phyloP scores from a whole-genome alignment of 805 yeast species.

The Teunomyces gatunensis region DNA sequence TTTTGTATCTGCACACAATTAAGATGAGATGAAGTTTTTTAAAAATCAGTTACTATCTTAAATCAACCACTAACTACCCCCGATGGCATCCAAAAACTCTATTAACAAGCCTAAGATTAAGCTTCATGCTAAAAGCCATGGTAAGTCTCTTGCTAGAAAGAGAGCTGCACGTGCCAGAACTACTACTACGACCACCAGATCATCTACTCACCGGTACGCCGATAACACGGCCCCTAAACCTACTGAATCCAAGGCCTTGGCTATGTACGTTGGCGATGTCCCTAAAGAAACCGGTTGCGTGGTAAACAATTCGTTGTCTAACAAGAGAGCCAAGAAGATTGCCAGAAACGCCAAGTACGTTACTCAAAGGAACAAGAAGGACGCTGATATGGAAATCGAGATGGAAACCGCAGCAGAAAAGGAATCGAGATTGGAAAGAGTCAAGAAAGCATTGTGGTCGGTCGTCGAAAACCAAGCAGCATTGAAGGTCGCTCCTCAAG shows the following conservation, averaged over 20 bases:
- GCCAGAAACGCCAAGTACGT: constrained; percentile 76
- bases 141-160: constrained; percentile 49
- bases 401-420: constrained; percentile 44
- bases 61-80: constrained; percentile 5
- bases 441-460: constrained; percentile 69
- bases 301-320: constrained; percentile 66
- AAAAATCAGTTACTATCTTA: constrained; percentile 8
- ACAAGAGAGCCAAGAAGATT: constrained; percentile 74
- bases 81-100: constrained; percentile 80
- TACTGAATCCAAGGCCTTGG: constrained; percentile 39
- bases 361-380: constrained; percentile 47
- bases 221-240: constrained; percentile 34
- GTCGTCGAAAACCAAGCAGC: constrained; percentile 60
- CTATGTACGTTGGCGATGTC: constrained; percentile 40
- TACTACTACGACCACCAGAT: constrained; percentile 42
- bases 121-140: constrained; percentile 49
- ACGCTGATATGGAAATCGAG: constrained; percentile 37
- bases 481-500: constrained; percentile 43
- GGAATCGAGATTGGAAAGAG: constrained; percentile 39
- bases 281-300: constrained; percentile 29
- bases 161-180: constrained; percentile 49
- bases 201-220: constrained; percentile 37
- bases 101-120: constrained; percentile 75
- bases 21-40: constrained; percentile 8
- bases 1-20: not conserved